Percentiles rank a stretch among this genome's conserved stretches.
Conservation (phyloP, 2,329 filamentous ascomycete genomes). For the Fusarium robinianum region DNA sequence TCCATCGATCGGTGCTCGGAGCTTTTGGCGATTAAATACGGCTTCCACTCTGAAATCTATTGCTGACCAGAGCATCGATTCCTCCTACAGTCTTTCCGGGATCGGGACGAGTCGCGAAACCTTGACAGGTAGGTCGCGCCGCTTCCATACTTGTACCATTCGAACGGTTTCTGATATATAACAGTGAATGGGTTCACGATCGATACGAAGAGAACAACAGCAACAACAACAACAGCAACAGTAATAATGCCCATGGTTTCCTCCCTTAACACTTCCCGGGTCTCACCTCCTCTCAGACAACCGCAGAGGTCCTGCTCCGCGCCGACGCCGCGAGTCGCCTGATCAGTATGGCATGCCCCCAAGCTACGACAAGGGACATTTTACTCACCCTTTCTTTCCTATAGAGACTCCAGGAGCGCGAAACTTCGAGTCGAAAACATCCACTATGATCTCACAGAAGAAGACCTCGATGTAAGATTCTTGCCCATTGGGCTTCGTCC, state of each 20-base stretch:
- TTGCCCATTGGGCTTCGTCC: neutral
- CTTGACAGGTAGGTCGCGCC: conserved; percentile 66
- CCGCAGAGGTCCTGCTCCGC: conserved; percentile 48
- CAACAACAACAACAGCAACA: no score
- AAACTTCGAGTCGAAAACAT: conserved; percentile 87
- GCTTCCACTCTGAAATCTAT: conserved; percentile 43
- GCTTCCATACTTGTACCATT: neutral
- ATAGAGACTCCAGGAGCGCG: conserved; percentile 60
- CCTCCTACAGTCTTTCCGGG: conserved; percentile 62
- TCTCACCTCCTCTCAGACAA: conserved; percentile 41
- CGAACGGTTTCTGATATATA: conserved; percentile 16
- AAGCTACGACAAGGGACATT: conserved; percentile 9
- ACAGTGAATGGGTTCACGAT: conserved; percentile 92
- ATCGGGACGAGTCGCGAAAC: conserved; percentile 66
- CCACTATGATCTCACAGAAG: conserved; percentile 87
- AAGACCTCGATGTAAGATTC: conserved; percentile 76
- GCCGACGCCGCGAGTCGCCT: conserved; percentile 51
- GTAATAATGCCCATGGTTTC: conserved; percentile 41
- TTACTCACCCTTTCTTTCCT: conserved; percentile 18
- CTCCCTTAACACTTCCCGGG: conserved; percentile 6
- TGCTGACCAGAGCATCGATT: conserved; percentile 45
- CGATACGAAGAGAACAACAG: conserved; percentile 78
- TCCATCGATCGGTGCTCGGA: conserved; percentile 39
- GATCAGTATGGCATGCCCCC: conserved; percentile 40
- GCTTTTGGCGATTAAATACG: conserved; percentile 39